Conservation (phyloP, 306 rosid species). For the Sicyos baderoa region DNA sequence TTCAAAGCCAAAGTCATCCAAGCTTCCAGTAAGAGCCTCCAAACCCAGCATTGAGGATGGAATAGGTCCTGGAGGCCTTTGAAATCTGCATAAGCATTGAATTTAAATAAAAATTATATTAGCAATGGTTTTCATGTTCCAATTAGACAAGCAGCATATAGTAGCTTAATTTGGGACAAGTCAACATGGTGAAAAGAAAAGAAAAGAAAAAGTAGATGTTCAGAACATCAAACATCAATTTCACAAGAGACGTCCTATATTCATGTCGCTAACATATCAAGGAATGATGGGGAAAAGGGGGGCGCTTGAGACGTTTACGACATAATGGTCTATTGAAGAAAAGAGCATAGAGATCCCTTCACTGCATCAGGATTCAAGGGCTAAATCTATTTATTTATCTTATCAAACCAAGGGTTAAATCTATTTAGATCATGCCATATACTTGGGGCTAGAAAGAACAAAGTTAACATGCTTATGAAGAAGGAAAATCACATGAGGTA, state of each 20-base stretch:
- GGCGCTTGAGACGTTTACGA: too few relatives aligned
- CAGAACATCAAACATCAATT: background rate
- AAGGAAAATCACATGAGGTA: background rate
- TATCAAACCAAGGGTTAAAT: too few relatives aligned
- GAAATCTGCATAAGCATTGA: conserved; percentile 41
- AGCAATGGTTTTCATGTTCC: background rate
- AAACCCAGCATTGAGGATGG: conserved; percentile 63
- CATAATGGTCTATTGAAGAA: too few relatives aligned
- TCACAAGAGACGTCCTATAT: background rate
- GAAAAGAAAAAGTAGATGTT: background rate
- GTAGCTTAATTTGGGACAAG: background rate
- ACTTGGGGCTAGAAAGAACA: too few relatives aligned
- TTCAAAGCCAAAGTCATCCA: conserved; percentile 63
- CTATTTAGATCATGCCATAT: too few relatives aligned
- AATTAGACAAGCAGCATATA: background rate
- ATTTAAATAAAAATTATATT: background rate
- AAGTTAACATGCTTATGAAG: background rate
- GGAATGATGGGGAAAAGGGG: too few relatives aligned
- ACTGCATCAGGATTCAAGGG: too few relatives aligned
- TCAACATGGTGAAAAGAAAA: background rate
- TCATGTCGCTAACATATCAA: background rate
- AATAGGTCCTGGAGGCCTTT: conserved; percentile 69
- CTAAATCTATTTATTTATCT: too few relatives aligned
- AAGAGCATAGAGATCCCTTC: too few relatives aligned
- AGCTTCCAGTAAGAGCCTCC: conserved; percentile 60